Conservation (phyloP, 2,329 filamentous ascomycete genomes). For the Colletotrichum kahawae region DNA sequence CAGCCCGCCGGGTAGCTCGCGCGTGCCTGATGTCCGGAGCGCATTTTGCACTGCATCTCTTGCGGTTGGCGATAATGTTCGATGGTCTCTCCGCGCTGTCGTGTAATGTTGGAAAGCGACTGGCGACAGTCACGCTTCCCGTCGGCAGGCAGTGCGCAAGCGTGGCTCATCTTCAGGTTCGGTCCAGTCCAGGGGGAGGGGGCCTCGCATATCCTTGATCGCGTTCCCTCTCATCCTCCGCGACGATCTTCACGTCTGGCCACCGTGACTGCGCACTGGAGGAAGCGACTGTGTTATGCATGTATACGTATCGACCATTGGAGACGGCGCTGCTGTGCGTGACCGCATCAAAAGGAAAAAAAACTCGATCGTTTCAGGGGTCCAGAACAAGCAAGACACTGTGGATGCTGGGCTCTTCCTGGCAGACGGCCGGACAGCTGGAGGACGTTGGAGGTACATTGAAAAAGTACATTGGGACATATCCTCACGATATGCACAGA, state of each 20-base stretch:
- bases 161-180: neutral
- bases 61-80: neutral
- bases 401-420: slow-evolving; percentile 16
- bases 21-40: neutral
- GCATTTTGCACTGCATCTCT: neutral
- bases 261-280: neutral
- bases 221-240: neutral
- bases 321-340: neutral
- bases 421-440: slow-evolving; percentile 3
- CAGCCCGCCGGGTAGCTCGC: neutral
- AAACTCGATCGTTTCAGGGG: slow-evolving; percentile 22
- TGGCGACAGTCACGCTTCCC: neutral
- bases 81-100: neutral
- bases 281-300: neutral
- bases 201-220: neutral
- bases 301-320: neutral
- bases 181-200: neutral
- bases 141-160: neutral
- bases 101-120: neutral
- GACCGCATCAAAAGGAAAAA: slow-evolving; percentile 8
- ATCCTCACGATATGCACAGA: neutral
- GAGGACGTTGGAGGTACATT: slow-evolving; percentile 13
- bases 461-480: neutral
- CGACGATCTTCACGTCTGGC: neutral
- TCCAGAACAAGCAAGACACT: slow-evolving; percentile 18